These are phyloP conservation scores for Leucocoprinus leucothites DNA, from an alignment of 768 basidiomycete genomes.

Conservation along the genomic window DNA sequence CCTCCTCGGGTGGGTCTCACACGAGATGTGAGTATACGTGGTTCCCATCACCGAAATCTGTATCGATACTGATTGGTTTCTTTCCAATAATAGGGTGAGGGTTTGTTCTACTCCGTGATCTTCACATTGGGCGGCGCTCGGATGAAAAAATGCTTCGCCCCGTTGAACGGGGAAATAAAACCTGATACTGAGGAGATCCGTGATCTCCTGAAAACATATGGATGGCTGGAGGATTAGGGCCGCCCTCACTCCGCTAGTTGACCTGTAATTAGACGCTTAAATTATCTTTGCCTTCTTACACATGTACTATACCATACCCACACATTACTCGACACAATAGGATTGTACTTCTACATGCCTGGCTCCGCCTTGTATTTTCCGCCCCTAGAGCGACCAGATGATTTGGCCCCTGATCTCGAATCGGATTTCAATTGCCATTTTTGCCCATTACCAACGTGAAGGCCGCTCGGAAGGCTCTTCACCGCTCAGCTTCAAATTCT, in stretches of 20 bases:
- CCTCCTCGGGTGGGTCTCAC: slow-evolving; percentile 43
- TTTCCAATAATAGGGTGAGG: slow-evolving; percentile 33
- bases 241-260: not conserved
- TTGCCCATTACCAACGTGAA: too few species aligned
- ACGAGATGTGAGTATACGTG: slow-evolving; percentile 36
- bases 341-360: not conserved
- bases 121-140: slow-evolving; percentile 30
- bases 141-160: slow-evolving; percentile 54
- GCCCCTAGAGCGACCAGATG: not conserved
- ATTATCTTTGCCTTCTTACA: slow-evolving; percentile 3
- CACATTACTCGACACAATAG: slow-evolving; percentile 7
- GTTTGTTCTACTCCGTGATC: slow-evolving; percentile 52
- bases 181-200: slow-evolving; percentile 48
- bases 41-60: not conserved
- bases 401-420: not conserved
- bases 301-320: slow-evolving; percentile 7
- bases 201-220: slow-evolving; percentile 44
- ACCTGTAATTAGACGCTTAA: slow-evolving; percentile 5
- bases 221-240: slow-evolving; percentile 34
- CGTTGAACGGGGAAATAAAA: slow-evolving; percentile 65
- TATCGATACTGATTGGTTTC: slow-evolving; percentile 14
- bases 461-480: too few species aligned
- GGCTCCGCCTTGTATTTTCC: not conserved
- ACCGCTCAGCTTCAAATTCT: too few species aligned
- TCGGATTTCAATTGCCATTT: too few species aligned